Conservation (phyloP, 106 monocot species). For the Dendrobium chrysotoxum region DNA sequence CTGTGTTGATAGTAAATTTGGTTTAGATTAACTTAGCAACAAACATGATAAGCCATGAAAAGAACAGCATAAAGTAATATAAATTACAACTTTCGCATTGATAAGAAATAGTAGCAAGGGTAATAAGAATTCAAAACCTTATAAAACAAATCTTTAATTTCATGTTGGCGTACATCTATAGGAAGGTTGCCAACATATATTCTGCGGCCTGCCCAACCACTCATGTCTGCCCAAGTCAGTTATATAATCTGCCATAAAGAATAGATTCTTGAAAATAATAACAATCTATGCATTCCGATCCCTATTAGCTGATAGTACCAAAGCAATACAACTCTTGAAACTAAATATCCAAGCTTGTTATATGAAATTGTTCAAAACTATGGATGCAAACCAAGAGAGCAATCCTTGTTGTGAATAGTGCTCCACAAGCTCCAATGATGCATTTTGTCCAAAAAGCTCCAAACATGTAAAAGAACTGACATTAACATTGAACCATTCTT, state of each 20-base stretch:
- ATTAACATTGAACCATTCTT: conserved; percentile 20
- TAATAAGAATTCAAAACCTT: conserved; percentile 41
- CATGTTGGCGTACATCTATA: conserved; percentile 58
- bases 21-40: too few species aligned
- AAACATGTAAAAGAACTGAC: conserved; percentile 34
- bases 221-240: conserved; percentile 33
- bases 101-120: background rate
- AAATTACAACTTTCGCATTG: background rate
- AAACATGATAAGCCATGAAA: background rate
- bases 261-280: background rate
- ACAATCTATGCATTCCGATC: background rate
- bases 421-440: conserved; percentile 65
- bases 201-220: conserved; percentile 46
- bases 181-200: conserved; percentile 96
- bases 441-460: conserved; percentile 46
- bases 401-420: conserved; percentile 42
- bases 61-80: background rate
- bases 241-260: conserved; percentile 13
- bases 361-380: conserved; percentile 19
- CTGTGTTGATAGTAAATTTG: too few species aligned
- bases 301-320: background rate
- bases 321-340: background rate
- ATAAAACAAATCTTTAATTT: conserved; percentile 80
- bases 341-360: background rate
- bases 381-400: conserved; percentile 50